phyloP scores from a whole-genome alignment of 2,329 filamentous ascomycete genomes.

The Fusarium sulawesiense region DNA sequence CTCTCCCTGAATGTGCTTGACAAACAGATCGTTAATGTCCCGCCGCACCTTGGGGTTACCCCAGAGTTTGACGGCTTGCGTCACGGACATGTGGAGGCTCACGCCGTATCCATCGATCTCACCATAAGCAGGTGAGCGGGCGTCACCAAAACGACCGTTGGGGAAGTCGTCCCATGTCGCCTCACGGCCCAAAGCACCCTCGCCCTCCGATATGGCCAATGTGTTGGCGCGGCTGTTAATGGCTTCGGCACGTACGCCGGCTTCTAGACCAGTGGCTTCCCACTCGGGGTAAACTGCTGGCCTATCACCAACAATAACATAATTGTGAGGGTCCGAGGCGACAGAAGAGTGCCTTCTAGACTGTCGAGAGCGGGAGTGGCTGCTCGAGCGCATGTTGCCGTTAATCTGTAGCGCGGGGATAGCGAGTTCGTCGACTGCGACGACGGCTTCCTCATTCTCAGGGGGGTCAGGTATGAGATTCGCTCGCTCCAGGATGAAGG shows the following conservation, averaged over 20 bases:
- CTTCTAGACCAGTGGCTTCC: slow-evolving; percentile 81
- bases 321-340: slow-evolving; percentile 87
- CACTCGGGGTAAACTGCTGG: slow-evolving; percentile 69
- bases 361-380: slow-evolving; percentile 49
- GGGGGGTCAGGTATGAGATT: slow-evolving; percentile 78
- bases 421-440: slow-evolving; percentile 58
- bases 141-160: slow-evolving; percentile 95
- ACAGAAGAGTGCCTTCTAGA: slow-evolving; percentile 79
- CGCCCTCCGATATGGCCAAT: slow-evolving; percentile 92
- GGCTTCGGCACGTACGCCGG: slow-evolving; percentile 77
- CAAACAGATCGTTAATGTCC: slow-evolving; percentile 85
- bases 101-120: slow-evolving; percentile 99
- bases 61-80: slow-evolving; percentile 87
- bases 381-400: slow-evolving; percentile 54
- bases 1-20: slow-evolving; percentile 81
- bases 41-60: slow-evolving; percentile 75
- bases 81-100: slow-evolving; percentile 90
- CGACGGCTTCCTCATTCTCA: slow-evolving; percentile 64
- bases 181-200: slow-evolving; percentile 88
- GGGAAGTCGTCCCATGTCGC: slow-evolving; percentile 99
- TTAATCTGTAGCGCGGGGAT: slow-evolving; percentile 59
- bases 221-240: slow-evolving; percentile 86
- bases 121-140: slow-evolving; percentile 91
- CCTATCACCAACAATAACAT: slow-evolving; percentile 80
- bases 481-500: slow-evolving; percentile 88